Evolutionary conservation across 164 flowering plant species (phyloP), one percentile per base, ranked within the genome.

Genomic region (Malania oleifera): DNA sequence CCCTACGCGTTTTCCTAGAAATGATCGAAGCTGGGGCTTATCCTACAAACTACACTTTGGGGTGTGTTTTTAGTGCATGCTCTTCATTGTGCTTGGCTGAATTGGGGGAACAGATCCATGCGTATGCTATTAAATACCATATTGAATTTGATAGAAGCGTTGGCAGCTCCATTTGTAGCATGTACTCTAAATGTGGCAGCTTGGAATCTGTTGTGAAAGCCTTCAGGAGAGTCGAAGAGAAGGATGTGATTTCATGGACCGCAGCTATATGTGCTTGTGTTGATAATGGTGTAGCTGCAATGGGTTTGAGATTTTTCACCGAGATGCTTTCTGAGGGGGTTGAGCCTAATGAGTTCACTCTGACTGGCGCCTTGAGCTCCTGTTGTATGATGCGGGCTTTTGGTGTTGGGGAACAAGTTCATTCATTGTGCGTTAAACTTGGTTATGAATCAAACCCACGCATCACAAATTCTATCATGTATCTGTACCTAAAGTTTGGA

Each of bases 191-290:
- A 64, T 69, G 66, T 73, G 70, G 80, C 37, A 61, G 52, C 55
- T 71, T 87, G 70, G 75, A 74, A 18, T 71, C 69, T 65, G 85
- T 83, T 1, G 60, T 81, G 35, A 79, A 82, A 54, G 75, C 84
- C 39, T 90, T 90, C 60, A 14, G 62, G 35, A 70, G 75, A 52
- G 82, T 80, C 35, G 54, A 52, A 4, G 87, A 84, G 34, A 87
- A 84, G 75, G 70, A 84, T 67, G 85, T 79, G 29, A 81, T 87
- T 63, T 90, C 97, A n/a, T 90, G 97, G 95, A 90, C 97, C 10
- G 55, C 86, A 3, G 65, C 56, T 31, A 73, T 90, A 52, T 75
- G 86, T 39, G 85, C 91, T 61, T 82, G 83, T 70, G 81, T 78
- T 34, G 86, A 81, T 31, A 80, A 85, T 57, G 80, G 86, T n/a